These are phyloP conservation scores for Colletotrichum magnum DNA, from an alignment of 2,329 filamentous ascomycete genomes.

Conservation along the genomic window DNA sequence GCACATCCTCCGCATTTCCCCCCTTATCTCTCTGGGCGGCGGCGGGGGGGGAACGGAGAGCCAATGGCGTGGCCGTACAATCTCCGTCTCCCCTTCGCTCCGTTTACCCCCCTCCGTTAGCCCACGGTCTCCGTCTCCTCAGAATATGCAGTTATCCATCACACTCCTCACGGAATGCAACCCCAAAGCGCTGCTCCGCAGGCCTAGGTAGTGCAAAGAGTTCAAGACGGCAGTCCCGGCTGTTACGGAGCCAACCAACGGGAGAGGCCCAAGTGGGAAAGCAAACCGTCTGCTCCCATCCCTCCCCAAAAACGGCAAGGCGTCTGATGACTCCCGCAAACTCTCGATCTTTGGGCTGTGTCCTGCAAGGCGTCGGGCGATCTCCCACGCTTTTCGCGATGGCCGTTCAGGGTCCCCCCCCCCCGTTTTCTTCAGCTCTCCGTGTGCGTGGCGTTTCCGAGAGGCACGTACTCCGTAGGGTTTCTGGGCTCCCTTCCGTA, in stretches of 20 bases:
- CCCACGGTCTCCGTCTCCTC: too few species aligned
- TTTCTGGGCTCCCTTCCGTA: not conserved
- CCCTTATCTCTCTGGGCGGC: too few species aligned
- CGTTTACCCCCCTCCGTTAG: too few species aligned
- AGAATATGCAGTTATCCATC: too few species aligned
- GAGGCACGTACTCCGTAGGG: too few species aligned
- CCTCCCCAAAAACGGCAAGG: slow-evolving; percentile 10
- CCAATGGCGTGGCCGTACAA: too few species aligned
- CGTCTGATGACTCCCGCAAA: slow-evolving; percentile 36
- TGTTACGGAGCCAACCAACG: slow-evolving; percentile 30
- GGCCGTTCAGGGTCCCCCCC: slow-evolving; percentile 21
- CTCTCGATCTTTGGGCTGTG: slow-evolving; percentile 32
- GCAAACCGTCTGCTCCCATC: not conserved
- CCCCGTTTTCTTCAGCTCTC: slow-evolving; percentile 33
- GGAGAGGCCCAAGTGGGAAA: not conserved
- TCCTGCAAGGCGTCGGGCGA: slow-evolving; percentile 10
- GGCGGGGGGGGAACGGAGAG: too few species aligned
- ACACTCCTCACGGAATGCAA: too few species aligned
- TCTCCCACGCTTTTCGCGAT: slow-evolving; percentile 20
- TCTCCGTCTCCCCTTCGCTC: too few species aligned
- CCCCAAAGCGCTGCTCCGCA: not conserved
- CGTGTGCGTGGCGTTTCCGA: too few species aligned
- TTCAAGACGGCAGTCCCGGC: slow-evolving; percentile 21
- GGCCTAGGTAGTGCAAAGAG: too few species aligned
- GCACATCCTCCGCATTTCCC: too few species aligned